Base-by-base conservation (phyloP, 2,329 filamentous ascomycete genomes). In the Calonectria montana region DNA sequence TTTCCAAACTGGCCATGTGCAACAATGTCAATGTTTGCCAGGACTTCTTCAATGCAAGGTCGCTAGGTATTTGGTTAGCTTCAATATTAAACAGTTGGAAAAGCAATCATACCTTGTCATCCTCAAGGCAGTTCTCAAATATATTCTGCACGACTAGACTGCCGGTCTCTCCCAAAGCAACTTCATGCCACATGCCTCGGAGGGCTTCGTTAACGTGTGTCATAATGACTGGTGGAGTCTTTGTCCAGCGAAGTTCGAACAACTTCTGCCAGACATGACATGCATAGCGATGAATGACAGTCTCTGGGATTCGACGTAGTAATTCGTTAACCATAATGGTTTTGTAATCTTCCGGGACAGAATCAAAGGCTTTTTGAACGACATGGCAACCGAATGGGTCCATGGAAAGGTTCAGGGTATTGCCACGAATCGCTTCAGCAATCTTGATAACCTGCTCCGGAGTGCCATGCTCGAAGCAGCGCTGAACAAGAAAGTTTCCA, bases 201-300 rank as follows among this genome's bases (percentile, higher is more conserved):
- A 99, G 90, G 72, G 97, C 94, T 78, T 98, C 95, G 80, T 99
- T 99, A 84, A 99, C 97, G 80, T 94, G 98, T 80, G 94, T 94
- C 97, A 99, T 99, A 84, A 99, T 98, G 84, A 98, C 96, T 27
- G 97, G 97, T 48, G 97, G 97, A 45, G 95, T 94, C 79, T 96
- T 94, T 74, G 92, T 95, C 97, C 97, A 99, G 80, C 97, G 93
- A 77, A 99, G 91, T 84, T 99, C 97, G 82, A 99, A 99, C 31
- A 99, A 91, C 87, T 99, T 99, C 87, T 99, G 97, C 97, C 97
- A 99, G 74, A 99, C 97, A 83, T 99, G 97, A 81, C 97, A 99
- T 71, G 97, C 97, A 85, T 99, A 99, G 77, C 97, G 94, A 85
- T 99, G 97, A 81, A 99, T 97, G 75, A 99, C 96, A 2, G 97